These are phyloP conservation scores for Leptographium flavum DNA, from an alignment of 2,329 filamentous ascomycete genomes.

Conservation along the genomic window DNA sequence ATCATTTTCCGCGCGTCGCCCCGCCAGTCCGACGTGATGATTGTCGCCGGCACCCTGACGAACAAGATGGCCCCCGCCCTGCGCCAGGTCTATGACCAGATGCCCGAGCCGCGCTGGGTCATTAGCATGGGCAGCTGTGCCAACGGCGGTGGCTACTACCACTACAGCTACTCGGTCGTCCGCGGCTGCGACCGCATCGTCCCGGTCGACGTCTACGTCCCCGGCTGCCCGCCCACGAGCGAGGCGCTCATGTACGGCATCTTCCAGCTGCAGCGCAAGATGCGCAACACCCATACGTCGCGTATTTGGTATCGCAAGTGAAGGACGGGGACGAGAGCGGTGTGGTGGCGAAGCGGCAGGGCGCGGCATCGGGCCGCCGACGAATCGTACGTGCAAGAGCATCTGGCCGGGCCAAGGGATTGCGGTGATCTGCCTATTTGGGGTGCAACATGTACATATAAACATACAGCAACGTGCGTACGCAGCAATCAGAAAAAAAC, in stretches of 20 bases:
- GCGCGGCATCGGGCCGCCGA: too few species aligned
- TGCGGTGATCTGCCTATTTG: not conserved
- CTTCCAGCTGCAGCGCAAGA: slow-evolving; percentile 57
- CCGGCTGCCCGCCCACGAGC: slow-evolving; percentile 41
- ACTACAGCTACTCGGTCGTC: slow-evolving; percentile 56
- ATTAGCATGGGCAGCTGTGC: slow-evolving; percentile 59
- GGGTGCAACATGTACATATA: not conserved
- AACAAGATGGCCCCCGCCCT: slow-evolving; percentile 94
- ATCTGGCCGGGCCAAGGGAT: too few species aligned
- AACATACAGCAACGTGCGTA: not conserved
- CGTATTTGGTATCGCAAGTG: slow-evolving; percentile 38
- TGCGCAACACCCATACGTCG: slow-evolving; percentile 34
- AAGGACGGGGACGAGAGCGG: not conserved
- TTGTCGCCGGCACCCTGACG: slow-evolving; percentile 80
- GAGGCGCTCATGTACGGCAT: slow-evolving; percentile 40
- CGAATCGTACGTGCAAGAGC: too few species aligned
- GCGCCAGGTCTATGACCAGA: slow-evolving; percentile 87
- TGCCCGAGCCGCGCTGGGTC: slow-evolving; percentile 80
- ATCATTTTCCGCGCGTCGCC: slow-evolving; percentile 86
- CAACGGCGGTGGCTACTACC: slow-evolving; percentile 61
- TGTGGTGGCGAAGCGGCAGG: too few species aligned
- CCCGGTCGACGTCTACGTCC: slow-evolving; percentile 55
- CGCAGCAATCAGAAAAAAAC: not conserved
- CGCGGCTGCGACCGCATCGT: slow-evolving; percentile 51
- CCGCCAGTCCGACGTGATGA: slow-evolving; percentile 84